These are phyloP conservation scores for Solanum chmielewskii DNA, from an alignment of 257 asterid genomes.

Conservation along the genomic window DNA sequence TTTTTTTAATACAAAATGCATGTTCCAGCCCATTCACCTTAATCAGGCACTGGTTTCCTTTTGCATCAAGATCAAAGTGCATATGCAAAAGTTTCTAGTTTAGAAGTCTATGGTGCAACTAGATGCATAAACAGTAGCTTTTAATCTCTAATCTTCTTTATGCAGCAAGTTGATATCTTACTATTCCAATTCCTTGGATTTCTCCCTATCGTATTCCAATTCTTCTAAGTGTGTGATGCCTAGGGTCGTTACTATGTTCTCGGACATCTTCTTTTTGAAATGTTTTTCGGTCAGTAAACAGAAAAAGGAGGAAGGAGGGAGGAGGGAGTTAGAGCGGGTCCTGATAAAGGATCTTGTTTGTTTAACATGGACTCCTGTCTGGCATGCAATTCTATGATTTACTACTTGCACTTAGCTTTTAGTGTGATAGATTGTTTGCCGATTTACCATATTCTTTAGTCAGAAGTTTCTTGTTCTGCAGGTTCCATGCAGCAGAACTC, in stretches of 20 bases:
- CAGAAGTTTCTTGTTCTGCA: conserved; percentile 12
- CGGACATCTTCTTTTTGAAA: not conserved
- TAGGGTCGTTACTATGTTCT: not conserved
- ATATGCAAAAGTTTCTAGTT: not conserved
- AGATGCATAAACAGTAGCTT: not conserved
- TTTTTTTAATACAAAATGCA: too few relatives aligned
- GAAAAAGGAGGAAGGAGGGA: not conserved
- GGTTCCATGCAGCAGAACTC: conserved; percentile 33
- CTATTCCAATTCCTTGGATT: not conserved
- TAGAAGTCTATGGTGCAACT: not conserved
- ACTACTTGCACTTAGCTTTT: not conserved
- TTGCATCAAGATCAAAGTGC: not conserved
- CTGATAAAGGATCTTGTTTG: not conserved
- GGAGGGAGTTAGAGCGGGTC: not conserved
- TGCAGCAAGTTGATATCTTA: not conserved
- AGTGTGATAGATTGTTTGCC: not conserved
- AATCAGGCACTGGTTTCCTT: not conserved
- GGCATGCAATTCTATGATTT: not conserved
- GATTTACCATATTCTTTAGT: not conserved
- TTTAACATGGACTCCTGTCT: not conserved
- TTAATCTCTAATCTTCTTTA: not conserved
- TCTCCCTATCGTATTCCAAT: not conserved
- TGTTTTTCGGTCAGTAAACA: not conserved
- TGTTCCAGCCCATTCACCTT: not conserved
- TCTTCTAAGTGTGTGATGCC: not conserved